Conservation (phyloP, 2,329 filamentous ascomycete genomes). For the Thielaviopsis cerberus region DNA sequence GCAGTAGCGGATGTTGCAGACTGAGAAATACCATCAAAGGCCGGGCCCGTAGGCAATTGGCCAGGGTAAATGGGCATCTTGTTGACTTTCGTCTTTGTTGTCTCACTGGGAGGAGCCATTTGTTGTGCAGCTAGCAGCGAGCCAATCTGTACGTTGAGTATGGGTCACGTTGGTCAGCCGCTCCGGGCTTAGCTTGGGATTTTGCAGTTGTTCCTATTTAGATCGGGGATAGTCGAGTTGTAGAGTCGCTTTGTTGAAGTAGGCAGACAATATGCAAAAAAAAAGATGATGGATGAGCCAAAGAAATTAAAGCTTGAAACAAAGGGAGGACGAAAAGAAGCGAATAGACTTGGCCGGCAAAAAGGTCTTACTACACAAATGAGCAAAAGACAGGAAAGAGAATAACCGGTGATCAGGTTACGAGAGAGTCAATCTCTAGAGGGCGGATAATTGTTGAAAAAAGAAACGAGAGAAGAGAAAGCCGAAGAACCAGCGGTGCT, state of each 20-base stretch:
- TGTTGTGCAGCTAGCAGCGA: background rate
- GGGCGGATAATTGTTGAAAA: background rate
- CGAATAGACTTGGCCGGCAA: too few species aligned
- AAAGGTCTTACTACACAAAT: too few species aligned
- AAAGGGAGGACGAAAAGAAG: background rate
- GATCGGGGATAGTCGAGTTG: too few species aligned
- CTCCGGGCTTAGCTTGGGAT: background rate
- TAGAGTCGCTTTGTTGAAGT: background rate
- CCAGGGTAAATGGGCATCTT: slow-evolving; percentile 5
- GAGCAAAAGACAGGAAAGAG: background rate
- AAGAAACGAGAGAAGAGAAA: background rate
- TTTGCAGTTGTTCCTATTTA: background rate
- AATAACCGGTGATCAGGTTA: background rate
- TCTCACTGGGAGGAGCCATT: background rate
- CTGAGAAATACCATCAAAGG: background rate
- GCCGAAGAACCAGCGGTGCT: background rate
- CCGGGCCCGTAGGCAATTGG: background rate
- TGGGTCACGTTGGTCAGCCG: background rate
- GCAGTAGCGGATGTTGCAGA: background rate
- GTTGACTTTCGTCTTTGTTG: background rate
- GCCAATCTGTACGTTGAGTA: background rate
- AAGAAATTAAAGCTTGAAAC: background rate
- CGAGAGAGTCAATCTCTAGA: background rate
- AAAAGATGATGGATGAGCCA: background rate
- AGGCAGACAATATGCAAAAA: background rate